Base-by-base conservation (phyloP, 768 basidiomycete species). In the Russula abietina region DNA sequence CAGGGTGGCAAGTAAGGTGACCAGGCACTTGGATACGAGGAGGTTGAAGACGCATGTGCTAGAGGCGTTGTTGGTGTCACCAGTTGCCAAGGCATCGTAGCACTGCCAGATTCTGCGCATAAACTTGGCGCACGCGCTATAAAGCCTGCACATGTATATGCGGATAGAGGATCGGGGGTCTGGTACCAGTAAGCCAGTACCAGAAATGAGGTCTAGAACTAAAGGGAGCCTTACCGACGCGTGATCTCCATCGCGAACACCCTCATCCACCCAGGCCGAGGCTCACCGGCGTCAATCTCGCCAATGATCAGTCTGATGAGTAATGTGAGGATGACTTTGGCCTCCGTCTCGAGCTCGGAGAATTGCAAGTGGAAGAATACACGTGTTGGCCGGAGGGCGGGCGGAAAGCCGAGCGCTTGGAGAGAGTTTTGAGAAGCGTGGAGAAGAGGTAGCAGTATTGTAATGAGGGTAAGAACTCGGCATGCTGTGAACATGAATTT, bases 311-410 rank as follows among this genome's bases (percentile, higher is more conserved):
- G 33, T 30, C 45, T 64, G 32, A 64, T 51, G 39, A 60, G 54
- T 2, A 64, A 17, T 3, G 48, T 55, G 26, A 64, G 63, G 39
- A 55, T 54, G 36, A 41, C 62, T 17, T 97, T 93, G 0, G 89
- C 80, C 73, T 98, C 93, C 0, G 86, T 87, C 58, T 80, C 78
- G 51, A 99, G 79, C 68, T 96, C 88, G 41, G 79, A 75, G 1
- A 87, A 87, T 59, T 98, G 80, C 9, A 98, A 81, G 45, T 98
- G 80, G 75, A 95, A 98, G 41, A 98, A 88, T 32, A 98, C 91
- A 2, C 96, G 89, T 1, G 89, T 95, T 64, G 91, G 90, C 58
- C 96, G 64, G 87, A 99, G 81, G 0, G 89, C 90, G 55, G 95
- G 79, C 93, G 91, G 72, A 98, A 98, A 2, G 85, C 73, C 0